Evolutionary conservation across 1,284 basidiomycete genomes (phyloP), one percentile per base, ranked within the genome.

Genomic region (Testicularia cyperi): DNA sequence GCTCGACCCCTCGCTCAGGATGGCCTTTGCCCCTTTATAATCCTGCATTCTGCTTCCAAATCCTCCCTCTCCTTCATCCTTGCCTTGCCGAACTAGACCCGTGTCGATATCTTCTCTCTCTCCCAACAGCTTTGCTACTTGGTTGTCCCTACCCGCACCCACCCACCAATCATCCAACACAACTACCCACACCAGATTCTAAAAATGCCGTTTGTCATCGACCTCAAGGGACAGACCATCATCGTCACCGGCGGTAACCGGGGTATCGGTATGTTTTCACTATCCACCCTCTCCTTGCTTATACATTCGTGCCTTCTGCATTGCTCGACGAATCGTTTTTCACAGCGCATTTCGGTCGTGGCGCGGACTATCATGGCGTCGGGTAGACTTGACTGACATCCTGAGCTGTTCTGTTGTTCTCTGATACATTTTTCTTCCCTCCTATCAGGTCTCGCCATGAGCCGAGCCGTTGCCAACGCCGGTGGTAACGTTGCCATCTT

Each of bases 181-280:
- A 14, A 8, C 29, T n/a, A 29, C 15, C 7, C 23, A n/a, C 15
- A 5, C 15, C 14, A 13, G 16, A 5, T 10, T 29, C 5, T 49
- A 22, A 47, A 39, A 34, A 64, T 64, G 61, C 54, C 55, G 49
- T 64, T 51, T 41, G 55, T 58, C 27, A 64, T 64, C 32, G 61
- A 64, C 41, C 54, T 64, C 43, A 39, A 49, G 42, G 61, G 61
- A 42, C 61, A 64, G 51, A 75, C 73, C 44, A 56, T 75, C 52
- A 56, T 75, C 49, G 83, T 90, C 31, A 87, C 88, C 34, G 73
- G 73, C 37, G 73, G 73, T 39, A 74, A 74, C 65, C 70, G 73
- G 38, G 73, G 72, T 53, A 74, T 74, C 33, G 70, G 68, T 66
- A 46, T 60, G 66, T 69, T 15, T 22, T 8, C 1, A 14, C n/a